Evolutionary conservation across 2,329 filamentous ascomycete species (phyloP).

Genomic region (Dothistroma septosporum): DNA sequence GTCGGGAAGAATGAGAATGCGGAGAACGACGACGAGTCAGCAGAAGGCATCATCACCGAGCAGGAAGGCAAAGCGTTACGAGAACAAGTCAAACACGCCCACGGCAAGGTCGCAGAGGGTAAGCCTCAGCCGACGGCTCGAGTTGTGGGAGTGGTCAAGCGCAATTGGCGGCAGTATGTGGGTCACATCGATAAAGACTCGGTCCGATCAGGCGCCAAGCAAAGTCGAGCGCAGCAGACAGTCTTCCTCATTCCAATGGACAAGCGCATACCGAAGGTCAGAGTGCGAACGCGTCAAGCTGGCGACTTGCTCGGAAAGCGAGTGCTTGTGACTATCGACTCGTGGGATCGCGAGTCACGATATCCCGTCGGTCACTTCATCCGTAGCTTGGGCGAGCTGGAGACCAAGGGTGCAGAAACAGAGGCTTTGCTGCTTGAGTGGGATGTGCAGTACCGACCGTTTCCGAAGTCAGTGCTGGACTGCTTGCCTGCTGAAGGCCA

Average conservation of each 20-base stretch:
- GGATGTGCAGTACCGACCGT: slow-evolving; percentile 95
- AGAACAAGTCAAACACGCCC: slow-evolving; percentile 83
- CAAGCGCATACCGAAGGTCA: slow-evolving; percentile 94
- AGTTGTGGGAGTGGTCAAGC: slow-evolving; percentile 87
- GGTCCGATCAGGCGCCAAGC: slow-evolving; percentile 65
- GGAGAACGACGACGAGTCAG: slow-evolving; percentile 74
- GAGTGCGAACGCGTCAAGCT: slow-evolving; percentile 85
- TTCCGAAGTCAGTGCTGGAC: slow-evolving; percentile 91
- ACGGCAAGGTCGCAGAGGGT: slow-evolving; percentile 70
- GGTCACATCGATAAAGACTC: slow-evolving; percentile 89
- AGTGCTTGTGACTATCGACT: slow-evolving; percentile 87
- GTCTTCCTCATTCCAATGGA: slow-evolving; percentile 98
- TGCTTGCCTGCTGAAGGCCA: slow-evolving; percentile 89
- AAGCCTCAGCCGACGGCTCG: slow-evolving; percentile 83
- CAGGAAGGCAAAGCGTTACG: slow-evolving; percentile 81
- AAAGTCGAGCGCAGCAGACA: slow-evolving; percentile 80
- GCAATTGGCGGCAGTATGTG: slow-evolving; percentile 97
- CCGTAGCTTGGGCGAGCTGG: slow-evolving; percentile 83
- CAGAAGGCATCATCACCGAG: slow-evolving; percentile 73
- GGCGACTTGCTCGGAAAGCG: slow-evolving; percentile 85
- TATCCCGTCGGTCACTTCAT: slow-evolving; percentile 94
- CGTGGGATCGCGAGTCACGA: slow-evolving; percentile 89
- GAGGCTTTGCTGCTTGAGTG: slow-evolving; percentile 91
- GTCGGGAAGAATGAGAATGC: slow-evolving; percentile 92
- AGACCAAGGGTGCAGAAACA: slow-evolving; percentile 96